Base-by-base conservation (phyloP, 148 eudicot species). In the Rhododendron williamsianum region DNA sequence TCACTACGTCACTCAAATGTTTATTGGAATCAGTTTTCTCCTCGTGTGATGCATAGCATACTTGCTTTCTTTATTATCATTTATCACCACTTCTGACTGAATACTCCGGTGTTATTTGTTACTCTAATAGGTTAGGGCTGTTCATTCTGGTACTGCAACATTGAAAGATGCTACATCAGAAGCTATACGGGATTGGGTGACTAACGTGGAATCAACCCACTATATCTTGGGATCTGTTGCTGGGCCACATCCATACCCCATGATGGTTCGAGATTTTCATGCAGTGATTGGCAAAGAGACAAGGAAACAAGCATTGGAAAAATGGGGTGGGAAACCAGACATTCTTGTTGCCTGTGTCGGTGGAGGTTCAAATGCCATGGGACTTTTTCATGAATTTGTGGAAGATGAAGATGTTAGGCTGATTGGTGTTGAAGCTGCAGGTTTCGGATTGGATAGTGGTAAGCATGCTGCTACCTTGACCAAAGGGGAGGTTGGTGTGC, bases 101-200 rank as follows among this genome's bases (percentile, higher is more conserved):
- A 60, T 19, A 60, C 8, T 60, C 69, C 69, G 35, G 35, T 80
- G 18, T 84, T 69, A 69, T 69, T 25, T 69, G 6, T 10, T 80
- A 63, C 41, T 9, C 35, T 45, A 86, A 35, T 78, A 97, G 99
- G 99, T 97, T 85, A 93, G 98, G 83, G 81, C 94, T 77, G 99
- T 97, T 80, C 96, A 97, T 90, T 91, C 98, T 82, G 99, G 99
- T 49, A 95, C 98, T 30, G 98, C 99, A 56, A 97, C 98, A 30
- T 86, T 95, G 87, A 97, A 97, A 86, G 99, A 97, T 92, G 99
- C 99, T 73, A 97, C 98, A 74, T 97, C 99, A 72, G 98, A 97
- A 92, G 99, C 98, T 82, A 97, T 97, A 88, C 81, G 99, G 86
- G 99, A 96, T 82, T 96, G 99, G 99, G 98, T 96, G 48, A 96